Conservation (phyloP, 331 rosid species). For the Phaseolus coccineus region DNA sequence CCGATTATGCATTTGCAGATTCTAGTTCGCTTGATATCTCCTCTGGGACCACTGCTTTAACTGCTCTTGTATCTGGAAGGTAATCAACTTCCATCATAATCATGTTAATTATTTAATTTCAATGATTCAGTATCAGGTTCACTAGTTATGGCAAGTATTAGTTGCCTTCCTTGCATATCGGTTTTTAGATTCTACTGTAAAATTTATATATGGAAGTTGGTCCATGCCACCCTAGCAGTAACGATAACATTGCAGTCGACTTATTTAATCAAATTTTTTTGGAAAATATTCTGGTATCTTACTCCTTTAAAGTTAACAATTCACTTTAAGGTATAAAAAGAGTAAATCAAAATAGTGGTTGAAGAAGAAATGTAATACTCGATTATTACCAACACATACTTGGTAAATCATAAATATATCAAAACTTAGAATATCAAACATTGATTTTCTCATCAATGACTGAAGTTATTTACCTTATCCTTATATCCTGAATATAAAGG, state of each 20-base stretch:
- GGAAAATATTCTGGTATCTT: neutral
- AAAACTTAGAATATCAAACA: neutral
- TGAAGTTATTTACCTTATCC: neutral
- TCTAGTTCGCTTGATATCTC: constrained; percentile 79
- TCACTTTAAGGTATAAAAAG: neutral
- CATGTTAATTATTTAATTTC: neutral
- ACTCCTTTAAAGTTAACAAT: neutral
- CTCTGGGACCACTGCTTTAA: constrained; percentile 87
- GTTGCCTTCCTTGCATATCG: neutral
- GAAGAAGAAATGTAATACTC: neutral
- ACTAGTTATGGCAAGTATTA: neutral
- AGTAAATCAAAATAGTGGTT: neutral
- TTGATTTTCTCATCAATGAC: neutral
- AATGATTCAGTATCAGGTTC: constrained; percentile 17
- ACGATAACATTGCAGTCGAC: neutral
- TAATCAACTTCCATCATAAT: constrained; percentile 43
- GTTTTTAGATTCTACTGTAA: neutral
- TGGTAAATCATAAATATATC: neutral
- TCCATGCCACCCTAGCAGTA: neutral
- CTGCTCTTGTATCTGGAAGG: constrained; percentile 77
- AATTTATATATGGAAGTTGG: neutral
- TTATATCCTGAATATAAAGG: neutral
- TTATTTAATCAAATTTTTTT: neutral
- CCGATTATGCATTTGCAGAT: constrained; percentile 86
- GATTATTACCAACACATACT: neutral